A percentile compares a stretch with the other conserved stretches of the same genome.
phyloP scores from a whole-genome alignment of 768 basidiomycete species.

The Lactarius evosmus region DNA sequence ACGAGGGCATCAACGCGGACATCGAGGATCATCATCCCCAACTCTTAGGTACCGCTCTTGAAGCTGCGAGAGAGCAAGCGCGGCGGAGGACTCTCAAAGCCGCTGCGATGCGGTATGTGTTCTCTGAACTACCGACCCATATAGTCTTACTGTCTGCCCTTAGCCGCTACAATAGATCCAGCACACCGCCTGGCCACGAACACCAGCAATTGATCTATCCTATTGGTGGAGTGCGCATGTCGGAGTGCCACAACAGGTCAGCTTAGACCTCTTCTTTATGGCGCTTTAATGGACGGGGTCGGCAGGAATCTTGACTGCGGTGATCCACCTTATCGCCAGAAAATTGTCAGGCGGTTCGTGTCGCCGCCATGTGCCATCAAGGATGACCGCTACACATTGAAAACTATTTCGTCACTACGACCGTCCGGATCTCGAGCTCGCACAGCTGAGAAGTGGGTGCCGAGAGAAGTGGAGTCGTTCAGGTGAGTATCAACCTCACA shows the following conservation, averaged over 20 bases:
- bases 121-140: not conserved
- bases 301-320: constrained; percentile 5
- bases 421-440: constrained; percentile 4
- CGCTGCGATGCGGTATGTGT: constrained; percentile 20
- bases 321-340: constrained; percentile 11
- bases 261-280: not conserved
- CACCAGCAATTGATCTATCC: not conserved
- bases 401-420: not conserved
- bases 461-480: constrained; percentile 17
- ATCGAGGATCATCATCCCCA: constrained; percentile 11
- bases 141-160: not conserved
- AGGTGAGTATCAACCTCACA: not conserved
- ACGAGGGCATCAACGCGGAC: constrained; percentile 19
- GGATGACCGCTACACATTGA: constrained; percentile 2
- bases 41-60: constrained; percentile 13
- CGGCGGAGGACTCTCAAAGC: constrained; percentile 20
- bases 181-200: constrained; percentile 4
- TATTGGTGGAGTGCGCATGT: not conserved
- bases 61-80: constrained; percentile 23
- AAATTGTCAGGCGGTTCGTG: not conserved
- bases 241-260: constrained; percentile 11
- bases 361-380: not conserved
- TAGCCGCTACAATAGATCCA: not conserved
- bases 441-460: constrained; percentile 16
- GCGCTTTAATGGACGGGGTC: not conserved